phyloP scores from a whole-genome alignment of 371 early-diverging fungal species.

The Syncephalastrum sp. region DNA sequence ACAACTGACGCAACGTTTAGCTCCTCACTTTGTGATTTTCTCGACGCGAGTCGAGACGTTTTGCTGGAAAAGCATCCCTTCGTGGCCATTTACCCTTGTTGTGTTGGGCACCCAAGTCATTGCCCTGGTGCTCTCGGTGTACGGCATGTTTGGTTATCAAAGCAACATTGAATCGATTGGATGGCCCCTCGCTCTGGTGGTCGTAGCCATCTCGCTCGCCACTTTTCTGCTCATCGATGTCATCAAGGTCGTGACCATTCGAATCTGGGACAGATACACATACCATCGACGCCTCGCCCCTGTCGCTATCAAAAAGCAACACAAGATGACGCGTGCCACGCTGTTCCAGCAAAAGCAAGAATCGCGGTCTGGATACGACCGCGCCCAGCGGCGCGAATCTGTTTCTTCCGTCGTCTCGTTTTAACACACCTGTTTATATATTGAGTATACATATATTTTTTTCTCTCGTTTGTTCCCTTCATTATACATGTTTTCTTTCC shows the following conservation, averaged over 20 bases:
- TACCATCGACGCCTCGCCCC: conserved; percentile 3
- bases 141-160: conserved; percentile 57
- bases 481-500: neutral
- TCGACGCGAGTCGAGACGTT: conserved; percentile 91
- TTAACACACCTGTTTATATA: conserved; percentile 9
- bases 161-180: conserved; percentile 48
- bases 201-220: conserved; percentile 66
- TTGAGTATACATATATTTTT: too few species aligned
- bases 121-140: conserved; percentile 85
- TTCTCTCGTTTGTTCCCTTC: neutral
- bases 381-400: conserved; percentile 34
- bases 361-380: conserved; percentile 34
- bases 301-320: conserved; percentile 4
- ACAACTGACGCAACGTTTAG: conserved; percentile 17
- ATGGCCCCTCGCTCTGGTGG: conserved; percentile 54
- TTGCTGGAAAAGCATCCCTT: conserved; percentile 86
- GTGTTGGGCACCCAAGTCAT: conserved; percentile 90
- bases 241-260: conserved; percentile 79
- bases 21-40: conserved; percentile 96
- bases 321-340: conserved; percentile 12
- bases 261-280: conserved; percentile 54
- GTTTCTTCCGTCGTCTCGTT: conserved; percentile 32
- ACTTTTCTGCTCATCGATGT: conserved; percentile 80
- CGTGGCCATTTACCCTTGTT: conserved; percentile 74
- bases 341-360: conserved; percentile 18